Evolutionary conservation across 2,329 filamentous ascomycete genomes (phyloP), one percentile per base, ranked within the genome.

Genomic region (Pseudogymnoascus sp.): DNA sequence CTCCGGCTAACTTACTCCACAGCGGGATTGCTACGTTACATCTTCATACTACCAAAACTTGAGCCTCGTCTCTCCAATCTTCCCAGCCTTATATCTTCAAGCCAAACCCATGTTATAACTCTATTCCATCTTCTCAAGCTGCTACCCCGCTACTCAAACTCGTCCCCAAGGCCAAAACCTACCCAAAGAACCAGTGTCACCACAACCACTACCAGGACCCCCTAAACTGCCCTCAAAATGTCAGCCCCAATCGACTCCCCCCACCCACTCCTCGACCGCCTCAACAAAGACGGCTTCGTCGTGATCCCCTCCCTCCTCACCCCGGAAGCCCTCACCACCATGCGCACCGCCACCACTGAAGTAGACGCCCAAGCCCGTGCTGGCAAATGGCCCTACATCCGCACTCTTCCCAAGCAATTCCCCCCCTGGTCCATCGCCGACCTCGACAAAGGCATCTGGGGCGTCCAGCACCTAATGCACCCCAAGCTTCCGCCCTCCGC

Each of bases 321-420:
- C 64, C 74, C 80, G 1, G 63, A 76, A 16, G 79, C 86, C 65
- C 78, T 95, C 50, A 66, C 77, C 24, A 70, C 76, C 19, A 85
- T 93, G 66, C 87, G 86, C 69, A 71, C 73, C 62, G 86, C 86
- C 44, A 83, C 86, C 61, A 72, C 77, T 35, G 74, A 80, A 64
- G 82, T 83, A n/a, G 85, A 86, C 19, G 72, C 76, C 2, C 77
- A 84, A 44, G 88, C 89, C 44, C 85, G 89, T 66, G 69, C 78
- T n/a, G 91, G 91, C 38, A 72, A 80, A 66, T 96, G 91, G 91
- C 90, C 90, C 2, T 82, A 89, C 75, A 86, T 96, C 71, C 88
- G 91, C 67, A 93, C 90, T 0, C 83, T 95, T 2, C 90, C 90
- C 62, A 96, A 96, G 75, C 91, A 96, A 76, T 96, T 96, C 77